phyloP scores from a whole-genome alignment of 805 yeast species.

The Nakazawaea holstii region DNA sequence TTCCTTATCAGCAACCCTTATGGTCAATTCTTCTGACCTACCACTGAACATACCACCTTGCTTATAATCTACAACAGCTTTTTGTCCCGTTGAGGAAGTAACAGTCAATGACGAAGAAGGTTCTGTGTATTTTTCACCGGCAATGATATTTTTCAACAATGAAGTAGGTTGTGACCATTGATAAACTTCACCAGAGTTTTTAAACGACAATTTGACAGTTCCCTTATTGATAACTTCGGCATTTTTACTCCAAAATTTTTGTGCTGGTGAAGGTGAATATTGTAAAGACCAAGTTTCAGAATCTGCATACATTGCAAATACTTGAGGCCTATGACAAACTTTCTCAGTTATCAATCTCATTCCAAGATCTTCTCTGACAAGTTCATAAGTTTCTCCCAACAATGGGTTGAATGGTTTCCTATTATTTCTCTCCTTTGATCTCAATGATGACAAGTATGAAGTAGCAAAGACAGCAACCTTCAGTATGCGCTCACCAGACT shows the following conservation, averaged over 20 bases:
- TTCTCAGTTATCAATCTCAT: conserved; percentile 77
- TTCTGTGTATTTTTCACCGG: conserved; percentile 93
- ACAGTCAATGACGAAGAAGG: conserved; percentile 70
- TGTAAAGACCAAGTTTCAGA: conserved; percentile 61
- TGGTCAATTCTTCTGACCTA: conserved; percentile 64
- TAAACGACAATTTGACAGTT: conserved; percentile 48
- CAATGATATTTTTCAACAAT: conserved; percentile 77
- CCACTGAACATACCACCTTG: conserved; percentile 82
- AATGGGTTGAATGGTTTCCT: conserved; percentile 95
- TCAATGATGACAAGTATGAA: conserved; percentile 60
- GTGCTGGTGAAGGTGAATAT: conserved; percentile 67
- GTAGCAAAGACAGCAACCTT: conserved; percentile 80
- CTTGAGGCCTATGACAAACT: conserved; percentile 81
- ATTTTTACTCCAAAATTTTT: conserved; percentile 94
- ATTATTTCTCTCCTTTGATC: conserved; percentile 68
- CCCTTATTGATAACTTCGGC: conserved; percentile 81
- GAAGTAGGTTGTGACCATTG: conserved; percentile 83
- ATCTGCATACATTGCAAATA: conserved; percentile 79
- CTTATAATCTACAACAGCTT: conserved; percentile 70
- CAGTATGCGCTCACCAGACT: conserved; percentile 53
- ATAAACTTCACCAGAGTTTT: conserved; percentile 62
- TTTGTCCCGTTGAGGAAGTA: conserved; percentile 61
- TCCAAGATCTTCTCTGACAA: conserved; percentile 79
- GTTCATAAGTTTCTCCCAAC: conserved; percentile 88
- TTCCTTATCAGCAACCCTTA: conserved; percentile 35